phyloP scores from a whole-genome alignment of 2,329 filamentous ascomycete species.

The Claviceps sorghi region DNA sequence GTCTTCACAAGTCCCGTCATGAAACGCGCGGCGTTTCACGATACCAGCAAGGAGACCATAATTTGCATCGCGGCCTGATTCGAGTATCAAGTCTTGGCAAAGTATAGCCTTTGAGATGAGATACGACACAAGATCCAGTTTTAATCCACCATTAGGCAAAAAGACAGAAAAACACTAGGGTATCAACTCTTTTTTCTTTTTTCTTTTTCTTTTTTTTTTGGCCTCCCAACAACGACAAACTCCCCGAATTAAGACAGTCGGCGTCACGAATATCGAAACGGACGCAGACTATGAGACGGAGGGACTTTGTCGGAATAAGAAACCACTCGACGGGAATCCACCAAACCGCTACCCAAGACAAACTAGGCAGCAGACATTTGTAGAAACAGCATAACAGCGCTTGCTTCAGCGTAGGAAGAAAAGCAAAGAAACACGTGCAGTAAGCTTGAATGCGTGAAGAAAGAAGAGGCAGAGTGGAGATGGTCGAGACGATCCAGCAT shows the following conservation, averaged over 20 bases:
- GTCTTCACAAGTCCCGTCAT: not conserved
- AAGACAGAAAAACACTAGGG: constrained; percentile 15
- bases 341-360: constrained; percentile 8
- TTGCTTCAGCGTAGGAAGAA: constrained; percentile 11
- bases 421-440: constrained; percentile 8
- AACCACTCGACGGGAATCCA: constrained; percentile 7
- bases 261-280: not conserved
- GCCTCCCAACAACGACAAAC: constrained; percentile 9
- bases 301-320: constrained; percentile 11
- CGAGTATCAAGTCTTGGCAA: not conserved
- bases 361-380: not conserved
- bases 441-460: not conserved
- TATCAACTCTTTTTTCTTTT: constrained; percentile 20
- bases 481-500: not conserved
- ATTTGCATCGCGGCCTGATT: not conserved
- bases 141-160: not conserved
- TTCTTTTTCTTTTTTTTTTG: constrained; percentile 14
- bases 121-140: not conserved
- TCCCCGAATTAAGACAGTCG: not conserved
- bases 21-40: not conserved
- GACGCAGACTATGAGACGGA: constrained; percentile 6
- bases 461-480: not conserved
- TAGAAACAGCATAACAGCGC: constrained; percentile 2
- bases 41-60: not conserved
- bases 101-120: not conserved